Evolutionary conservation across 208 protist genomes (phyloP), one percentile per base, ranked within the genome.

Genomic region (Acanthamoeba quina): DNA sequence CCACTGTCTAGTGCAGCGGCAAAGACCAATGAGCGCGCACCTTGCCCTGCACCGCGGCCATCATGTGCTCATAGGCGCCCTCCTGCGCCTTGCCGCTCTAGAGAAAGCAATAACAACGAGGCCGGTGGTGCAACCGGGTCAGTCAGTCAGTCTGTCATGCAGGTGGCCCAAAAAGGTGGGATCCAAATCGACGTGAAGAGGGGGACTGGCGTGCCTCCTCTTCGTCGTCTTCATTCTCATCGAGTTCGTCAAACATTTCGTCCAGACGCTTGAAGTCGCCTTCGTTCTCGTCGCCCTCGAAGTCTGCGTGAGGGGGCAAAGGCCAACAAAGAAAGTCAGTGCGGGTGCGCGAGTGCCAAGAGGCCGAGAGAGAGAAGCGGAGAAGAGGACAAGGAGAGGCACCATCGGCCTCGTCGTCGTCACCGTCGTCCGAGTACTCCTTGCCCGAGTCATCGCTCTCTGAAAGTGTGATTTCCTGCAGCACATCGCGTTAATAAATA

Each of bases 11-110:
- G 29, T 17, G 56, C 58, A 6, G 6, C 24, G 58, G 21, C 21
- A 6, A 64, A 74, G n/a, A 44, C 7, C 0, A 74, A 41, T 19
- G 31, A 26, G 10, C 44, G 13, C 26, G 64, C 21, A 88, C 78
- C 86, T 92, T 92, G 26, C 66, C 66, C 60, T 92, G 86, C 29
- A 92, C 37, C 9, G 60, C 47, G 37, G 86, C 86, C 86, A 92
- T 78, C 86, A 92, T 92, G 24, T 74, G 54, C n/a, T 92, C 86
- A 74, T 92, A 92, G 41, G 86, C 86, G 41, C 24, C n/a, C 5
- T 88, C 78, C 49, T 88, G 49, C 7, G 31, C 66, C 60, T 89
- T 89, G 13, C 31, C 82, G 52, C n/a, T 44, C 52, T 41, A 52
- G 29, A 44, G 21, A 41, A 47, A 60, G 3, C 19, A 60, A 24